phyloP scores from a whole-genome alignment of 352 stramenopile genomes.

The Phytophthora crassamura region DNA sequence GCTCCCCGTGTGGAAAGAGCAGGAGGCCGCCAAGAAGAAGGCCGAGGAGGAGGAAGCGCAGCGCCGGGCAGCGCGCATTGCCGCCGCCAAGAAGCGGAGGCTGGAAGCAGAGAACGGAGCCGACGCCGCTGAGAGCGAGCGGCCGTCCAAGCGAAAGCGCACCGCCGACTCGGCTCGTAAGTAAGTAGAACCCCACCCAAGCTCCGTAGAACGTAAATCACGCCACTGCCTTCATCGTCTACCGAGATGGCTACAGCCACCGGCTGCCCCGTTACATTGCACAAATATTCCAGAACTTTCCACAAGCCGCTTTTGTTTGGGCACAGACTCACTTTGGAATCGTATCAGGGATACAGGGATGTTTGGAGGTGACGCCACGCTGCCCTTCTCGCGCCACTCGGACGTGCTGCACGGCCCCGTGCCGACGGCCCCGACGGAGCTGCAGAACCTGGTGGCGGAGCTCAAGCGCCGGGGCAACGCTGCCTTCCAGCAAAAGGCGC shows the following conservation, averaged over 20 bases:
- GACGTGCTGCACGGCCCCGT: constrained; percentile 73
- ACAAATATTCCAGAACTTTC: too few species aligned
- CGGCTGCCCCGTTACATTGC: too few species aligned
- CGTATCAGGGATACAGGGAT: constrained; percentile 41
- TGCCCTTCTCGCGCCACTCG: constrained; percentile 84
- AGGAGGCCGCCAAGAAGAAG: constrained; percentile 52
- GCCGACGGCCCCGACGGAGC: constrained; percentile 52
- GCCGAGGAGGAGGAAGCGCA: constrained; percentile 36
- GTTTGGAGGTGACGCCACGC: constrained; percentile 71
- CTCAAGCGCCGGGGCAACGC: constrained; percentile 90
- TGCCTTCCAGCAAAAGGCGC: constrained; percentile 83
- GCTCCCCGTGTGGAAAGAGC: constrained; percentile 56
- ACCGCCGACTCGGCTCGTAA: too few species aligned
- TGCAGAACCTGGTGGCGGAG: constrained; percentile 81
- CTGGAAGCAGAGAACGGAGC: constrained; percentile 29
- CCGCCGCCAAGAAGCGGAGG: constrained; percentile 39
- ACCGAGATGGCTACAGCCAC: too few species aligned
- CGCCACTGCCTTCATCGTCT: too few species aligned
- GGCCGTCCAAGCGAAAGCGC: constrained; percentile 31
- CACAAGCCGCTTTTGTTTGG: too few species aligned
- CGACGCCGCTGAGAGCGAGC: constrained; percentile 14
- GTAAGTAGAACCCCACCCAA: too few species aligned
- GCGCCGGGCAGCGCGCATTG: constrained; percentile 31
- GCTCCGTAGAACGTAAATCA: too few species aligned
- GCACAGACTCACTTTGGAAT: too few species aligned